phyloP scores from a whole-genome alignment of 495 filamentous ascomycete species.

The Jackrogersella minutella region DNA sequence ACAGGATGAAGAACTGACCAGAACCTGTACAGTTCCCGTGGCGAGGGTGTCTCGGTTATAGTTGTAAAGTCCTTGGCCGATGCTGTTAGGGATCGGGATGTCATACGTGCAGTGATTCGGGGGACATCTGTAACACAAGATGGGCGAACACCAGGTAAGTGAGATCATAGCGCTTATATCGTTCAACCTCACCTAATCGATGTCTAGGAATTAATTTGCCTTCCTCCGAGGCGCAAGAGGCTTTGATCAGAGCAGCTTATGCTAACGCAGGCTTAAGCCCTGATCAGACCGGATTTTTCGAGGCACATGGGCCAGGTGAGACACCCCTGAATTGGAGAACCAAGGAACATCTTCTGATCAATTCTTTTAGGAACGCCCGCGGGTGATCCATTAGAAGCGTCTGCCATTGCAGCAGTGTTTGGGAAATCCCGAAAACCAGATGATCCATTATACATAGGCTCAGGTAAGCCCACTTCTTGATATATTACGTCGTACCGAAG shows the following conservation, averaged over 20 bases:
- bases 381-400: slow-evolving; percentile 61
- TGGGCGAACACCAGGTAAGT: slow-evolving; percentile 58
- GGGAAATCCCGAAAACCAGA: slow-evolving; percentile 56
- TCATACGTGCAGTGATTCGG: slow-evolving; percentile 68
- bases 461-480: too few species aligned
- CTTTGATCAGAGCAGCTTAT: slow-evolving; percentile 62
- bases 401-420: slow-evolving; percentile 57
- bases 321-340: not conserved
- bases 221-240: slow-evolving; percentile 61
- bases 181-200: slow-evolving; percentile 41
- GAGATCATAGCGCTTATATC: slow-evolving; percentile 49
- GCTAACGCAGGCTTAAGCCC: slow-evolving; percentile 46
- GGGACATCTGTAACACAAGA: slow-evolving; percentile 66
- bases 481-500: too few species aligned
- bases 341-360: slow-evolving; percentile 33
- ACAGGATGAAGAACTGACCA: slow-evolving; percentile 46
- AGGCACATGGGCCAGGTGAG: slow-evolving; percentile 52
- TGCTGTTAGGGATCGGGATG: slow-evolving; percentile 60
- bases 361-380: slow-evolving; percentile 52
- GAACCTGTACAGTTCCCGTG: slow-evolving; percentile 54
- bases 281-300: slow-evolving; percentile 49
- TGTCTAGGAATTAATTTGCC: slow-evolving; percentile 65
- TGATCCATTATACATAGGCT: slow-evolving; percentile 47
- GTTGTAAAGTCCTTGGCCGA: slow-evolving; percentile 57
- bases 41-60: slow-evolving; percentile 64